phyloP scores from a whole-genome alignment of 2,329 filamentous ascomycete species.

The Chaetomiaceae sp. region DNA sequence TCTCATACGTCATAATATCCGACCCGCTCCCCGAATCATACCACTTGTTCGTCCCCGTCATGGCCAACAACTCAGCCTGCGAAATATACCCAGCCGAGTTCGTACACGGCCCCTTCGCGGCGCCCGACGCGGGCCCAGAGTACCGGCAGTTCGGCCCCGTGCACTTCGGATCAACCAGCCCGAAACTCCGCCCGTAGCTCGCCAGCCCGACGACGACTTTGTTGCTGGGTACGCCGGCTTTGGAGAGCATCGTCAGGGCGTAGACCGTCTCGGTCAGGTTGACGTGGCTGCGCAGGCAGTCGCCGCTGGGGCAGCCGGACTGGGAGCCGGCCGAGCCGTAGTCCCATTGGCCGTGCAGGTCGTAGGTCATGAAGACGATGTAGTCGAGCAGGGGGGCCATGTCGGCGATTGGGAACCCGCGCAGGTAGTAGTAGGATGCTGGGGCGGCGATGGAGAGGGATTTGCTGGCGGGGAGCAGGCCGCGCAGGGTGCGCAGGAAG shows the following conservation, averaged over 20 bases:
- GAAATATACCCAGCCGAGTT: conserved; percentile 16
- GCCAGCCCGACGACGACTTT: conserved; percentile 20
- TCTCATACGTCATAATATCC: conserved; percentile 9
- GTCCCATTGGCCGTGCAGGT: conserved; percentile 32
- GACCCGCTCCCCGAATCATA: neutral
- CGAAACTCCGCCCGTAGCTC: conserved; percentile 22
- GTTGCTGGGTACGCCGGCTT: conserved; percentile 17
- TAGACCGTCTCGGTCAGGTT: conserved; percentile 10
- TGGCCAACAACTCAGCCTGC: conserved; percentile 16
- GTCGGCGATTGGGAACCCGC: conserved; percentile 26
- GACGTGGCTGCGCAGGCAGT: conserved; percentile 19
- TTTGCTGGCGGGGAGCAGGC: conserved; percentile 7
- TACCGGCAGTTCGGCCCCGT: conserved; percentile 13
- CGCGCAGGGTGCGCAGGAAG: conserved; percentile 24
- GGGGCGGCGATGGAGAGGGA: conserved; percentile 23
- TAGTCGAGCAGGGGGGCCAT: conserved; percentile 28
- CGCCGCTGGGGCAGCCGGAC: conserved; percentile 25
- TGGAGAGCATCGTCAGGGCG: conserved; percentile 20
- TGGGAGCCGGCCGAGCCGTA: conserved; percentile 22
- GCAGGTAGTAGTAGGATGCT: conserved; percentile 30
- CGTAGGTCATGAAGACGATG: conserved; percentile 37
- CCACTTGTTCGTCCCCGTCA: neutral
- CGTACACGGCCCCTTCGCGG: conserved; percentile 17
- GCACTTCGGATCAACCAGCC: conserved; percentile 13
- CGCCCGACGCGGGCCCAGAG: conserved; percentile 4